Evolutionary conservation across 208 protist genomes (phyloP).

Genomic region (Leishmania gerbilli): DNA sequence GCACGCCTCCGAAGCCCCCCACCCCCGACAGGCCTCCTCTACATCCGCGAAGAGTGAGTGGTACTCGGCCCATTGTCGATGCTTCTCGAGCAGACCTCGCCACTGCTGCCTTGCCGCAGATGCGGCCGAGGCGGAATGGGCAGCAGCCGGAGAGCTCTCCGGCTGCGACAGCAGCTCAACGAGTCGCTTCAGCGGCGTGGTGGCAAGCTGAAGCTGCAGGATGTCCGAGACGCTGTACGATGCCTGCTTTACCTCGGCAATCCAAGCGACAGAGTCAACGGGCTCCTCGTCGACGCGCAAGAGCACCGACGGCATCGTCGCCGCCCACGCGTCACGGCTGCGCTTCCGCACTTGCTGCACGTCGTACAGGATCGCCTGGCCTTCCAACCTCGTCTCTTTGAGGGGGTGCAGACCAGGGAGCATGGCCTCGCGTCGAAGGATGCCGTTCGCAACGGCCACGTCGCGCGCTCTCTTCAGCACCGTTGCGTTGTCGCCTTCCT

Average conservation of each 20-base stretch:
- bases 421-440: slow-evolving; percentile 42
- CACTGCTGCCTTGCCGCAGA: slow-evolving; percentile 18
- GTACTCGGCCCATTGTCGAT: slow-evolving; percentile 27
- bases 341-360: slow-evolving; percentile 27
- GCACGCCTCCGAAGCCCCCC: slow-evolving; percentile 22
- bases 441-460: slow-evolving; percentile 38
- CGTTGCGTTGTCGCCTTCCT: slow-evolving; percentile 21
- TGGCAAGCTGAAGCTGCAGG: slow-evolving; percentile 39
- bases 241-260: slow-evolving; percentile 36
- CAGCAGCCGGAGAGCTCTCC: not conserved
- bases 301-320: slow-evolving; percentile 32
- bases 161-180: slow-evolving; percentile 26
- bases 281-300: slow-evolving; percentile 11
- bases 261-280: slow-evolving; percentile 32
- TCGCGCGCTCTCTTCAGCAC: slow-evolving; percentile 29
- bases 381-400: slow-evolving; percentile 44
- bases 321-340: slow-evolving; percentile 18
- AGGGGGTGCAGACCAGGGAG: slow-evolving; percentile 70
- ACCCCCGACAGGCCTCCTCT: slow-evolving; percentile 18
- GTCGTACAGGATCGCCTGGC: slow-evolving; percentile 37
- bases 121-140: not conserved
- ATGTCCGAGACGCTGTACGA: slow-evolving; percentile 36
- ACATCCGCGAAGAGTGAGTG: slow-evolving; percentile 32
- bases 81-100: slow-evolving; percentile 24
- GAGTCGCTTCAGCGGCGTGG: slow-evolving; percentile 29